Evolutionary conservation across 257 asterid genomes (phyloP).

Genomic region (Cruciata laevipes): DNA sequence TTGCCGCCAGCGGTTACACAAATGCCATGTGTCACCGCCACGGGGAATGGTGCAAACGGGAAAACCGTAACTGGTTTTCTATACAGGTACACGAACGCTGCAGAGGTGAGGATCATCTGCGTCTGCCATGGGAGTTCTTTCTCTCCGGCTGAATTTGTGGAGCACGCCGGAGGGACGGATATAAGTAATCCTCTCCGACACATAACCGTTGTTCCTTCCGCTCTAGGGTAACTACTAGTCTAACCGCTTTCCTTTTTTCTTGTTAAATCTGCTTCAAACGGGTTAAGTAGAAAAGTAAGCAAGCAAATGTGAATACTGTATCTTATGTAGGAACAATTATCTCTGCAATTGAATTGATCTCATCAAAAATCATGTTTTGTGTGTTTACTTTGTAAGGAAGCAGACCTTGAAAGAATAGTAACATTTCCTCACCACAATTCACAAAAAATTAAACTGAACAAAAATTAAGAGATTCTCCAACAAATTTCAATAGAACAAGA

Average conservation of each 20-base stretch:
- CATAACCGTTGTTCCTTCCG: conserved; percentile 41
- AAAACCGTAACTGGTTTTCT: conserved; percentile 52
- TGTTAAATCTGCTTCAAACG: neutral
- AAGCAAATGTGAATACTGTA: neutral
- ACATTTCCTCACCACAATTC: no score
- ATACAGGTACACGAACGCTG: conserved; percentile 37
- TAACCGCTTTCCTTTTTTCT: neutral
- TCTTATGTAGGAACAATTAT: neutral
- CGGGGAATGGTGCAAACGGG: conserved; percentile 67
- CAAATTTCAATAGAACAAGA: neutral
- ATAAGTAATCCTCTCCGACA: conserved; percentile 49
- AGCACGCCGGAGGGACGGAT: conserved; percentile 64
- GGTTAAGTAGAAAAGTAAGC: neutral
- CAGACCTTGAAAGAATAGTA: no score
- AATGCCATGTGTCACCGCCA: conserved; percentile 60
- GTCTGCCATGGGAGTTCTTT: conserved; percentile 59
- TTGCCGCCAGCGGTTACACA: conserved; percentile 4
- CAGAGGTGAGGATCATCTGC: conserved; percentile 52
- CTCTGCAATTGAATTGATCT: neutral
- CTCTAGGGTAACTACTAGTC: conserved; percentile 9
- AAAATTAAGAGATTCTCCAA: no score
- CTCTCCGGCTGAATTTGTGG: conserved; percentile 62
- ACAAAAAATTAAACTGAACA: neutral
- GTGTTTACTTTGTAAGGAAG: no score
- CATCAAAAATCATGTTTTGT: no score